A percentile compares a stretch with the other conserved stretches of the same genome.
phyloP scores from a whole-genome alignment of 495 filamentous ascomycete genomes.

The Aspergillus affinis region DNA sequence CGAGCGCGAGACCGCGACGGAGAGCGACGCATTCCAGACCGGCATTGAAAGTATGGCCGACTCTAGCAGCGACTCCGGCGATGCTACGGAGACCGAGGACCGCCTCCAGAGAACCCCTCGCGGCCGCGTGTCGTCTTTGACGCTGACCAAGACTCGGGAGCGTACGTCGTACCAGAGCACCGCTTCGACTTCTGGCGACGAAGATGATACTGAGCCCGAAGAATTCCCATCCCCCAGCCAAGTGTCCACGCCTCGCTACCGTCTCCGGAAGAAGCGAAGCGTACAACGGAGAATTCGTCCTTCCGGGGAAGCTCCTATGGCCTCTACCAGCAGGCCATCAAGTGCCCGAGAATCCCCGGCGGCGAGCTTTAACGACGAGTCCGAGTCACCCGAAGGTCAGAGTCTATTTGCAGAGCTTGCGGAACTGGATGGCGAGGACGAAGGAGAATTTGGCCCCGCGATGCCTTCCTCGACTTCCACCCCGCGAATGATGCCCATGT shows the following conservation, averaged over 20 bases:
- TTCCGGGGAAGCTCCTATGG: constrained; percentile 62
- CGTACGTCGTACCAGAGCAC: constrained; percentile 79
- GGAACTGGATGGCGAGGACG: constrained; percentile 68
- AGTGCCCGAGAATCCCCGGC: constrained; percentile 53
- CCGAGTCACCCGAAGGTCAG: constrained; percentile 61
- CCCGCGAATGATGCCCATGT: constrained; percentile 44
- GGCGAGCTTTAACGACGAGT: constrained; percentile 41
- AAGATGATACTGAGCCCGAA: constrained; percentile 58
- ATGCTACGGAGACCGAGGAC: constrained; percentile 84
- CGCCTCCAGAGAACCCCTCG: constrained; percentile 48
- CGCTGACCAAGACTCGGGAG: constrained; percentile 50
- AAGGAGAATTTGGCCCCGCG: constrained; percentile 45
- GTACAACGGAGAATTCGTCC: constrained; percentile 61
- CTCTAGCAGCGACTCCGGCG: constrained; percentile 67
- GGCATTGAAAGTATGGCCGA: constrained; percentile 78
- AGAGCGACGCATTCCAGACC: constrained; percentile 94
- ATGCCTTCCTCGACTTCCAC: constrained; percentile 52
- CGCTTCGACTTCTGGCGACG: constrained; percentile 83
- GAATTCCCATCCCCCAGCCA: constrained; percentile 62
- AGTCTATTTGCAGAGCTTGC: constrained; percentile 90
- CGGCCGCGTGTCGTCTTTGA: constrained; percentile 39
- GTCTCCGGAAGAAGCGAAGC: constrained; percentile 65
- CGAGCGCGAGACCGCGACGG: constrained; percentile 70
- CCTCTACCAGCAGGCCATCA: constrained; percentile 46
- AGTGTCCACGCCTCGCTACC: constrained; percentile 63